Evolutionary conservation across 2,329 filamentous ascomycete species (phyloP).

Genomic region (Aureobasidium mangrovei): DNA sequence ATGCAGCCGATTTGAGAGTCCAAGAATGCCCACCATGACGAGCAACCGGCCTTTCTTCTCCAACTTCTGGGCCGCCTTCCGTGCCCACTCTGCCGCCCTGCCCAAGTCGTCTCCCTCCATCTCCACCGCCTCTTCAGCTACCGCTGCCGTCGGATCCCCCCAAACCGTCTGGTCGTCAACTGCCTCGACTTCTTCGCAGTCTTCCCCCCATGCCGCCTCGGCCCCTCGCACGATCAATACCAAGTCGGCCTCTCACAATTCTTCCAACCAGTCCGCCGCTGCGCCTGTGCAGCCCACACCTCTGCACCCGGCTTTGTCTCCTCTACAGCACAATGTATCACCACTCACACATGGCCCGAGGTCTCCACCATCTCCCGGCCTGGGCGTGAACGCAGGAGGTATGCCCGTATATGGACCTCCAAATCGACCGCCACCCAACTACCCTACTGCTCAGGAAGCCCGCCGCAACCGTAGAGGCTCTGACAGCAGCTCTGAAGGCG

Average conservation of each 20-base stretch:
- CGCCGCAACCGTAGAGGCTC: conserved; percentile 50
- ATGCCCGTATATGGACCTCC: conserved; percentile 27
- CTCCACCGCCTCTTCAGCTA: conserved; percentile 32
- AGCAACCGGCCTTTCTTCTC: conserved; percentile 59
- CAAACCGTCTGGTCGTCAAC: conserved; percentile 23
- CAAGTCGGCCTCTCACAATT: conserved; percentile 29
- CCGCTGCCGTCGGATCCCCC: conserved; percentile 23
- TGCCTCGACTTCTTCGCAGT: conserved; percentile 16
- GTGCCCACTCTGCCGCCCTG: conserved; percentile 50
- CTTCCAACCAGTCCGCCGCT: conserved; percentile 14
- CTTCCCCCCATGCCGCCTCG: conserved; percentile 28
- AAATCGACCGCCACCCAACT: conserved; percentile 26
- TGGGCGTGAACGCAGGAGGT: conserved; percentile 10
- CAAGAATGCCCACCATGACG: conserved; percentile 40
- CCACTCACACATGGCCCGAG: conserved; percentile 29
- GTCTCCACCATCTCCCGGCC: conserved; percentile 23
- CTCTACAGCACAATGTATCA: conserved; percentile 30
- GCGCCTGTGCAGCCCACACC: conserved; percentile 27
- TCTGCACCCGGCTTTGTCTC: conserved; percentile 31
- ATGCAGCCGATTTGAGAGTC: no score
- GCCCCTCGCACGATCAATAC: conserved; percentile 40
- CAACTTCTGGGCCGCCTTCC: conserved; percentile 59
- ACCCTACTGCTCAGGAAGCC: conserved; percentile 26
- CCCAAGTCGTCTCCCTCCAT: conserved; percentile 45
- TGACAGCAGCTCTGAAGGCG: conserved; percentile 64